These are phyloP conservation scores for Acacia crassicarpa DNA, from an alignment of 306 rosid species.

Conservation along the genomic window DNA sequence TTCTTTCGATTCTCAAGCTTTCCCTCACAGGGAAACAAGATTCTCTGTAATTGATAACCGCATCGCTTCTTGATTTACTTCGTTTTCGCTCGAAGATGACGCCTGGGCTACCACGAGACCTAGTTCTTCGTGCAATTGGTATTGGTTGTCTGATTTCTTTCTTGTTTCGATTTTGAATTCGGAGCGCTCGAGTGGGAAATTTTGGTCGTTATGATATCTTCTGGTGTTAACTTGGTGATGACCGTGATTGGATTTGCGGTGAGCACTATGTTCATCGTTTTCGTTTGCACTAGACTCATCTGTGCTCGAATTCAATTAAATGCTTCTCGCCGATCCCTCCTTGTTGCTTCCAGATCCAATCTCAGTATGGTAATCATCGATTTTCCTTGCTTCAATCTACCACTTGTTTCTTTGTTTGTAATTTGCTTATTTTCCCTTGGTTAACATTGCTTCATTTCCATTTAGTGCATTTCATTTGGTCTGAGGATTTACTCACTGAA, in stretches of 20 bases:
- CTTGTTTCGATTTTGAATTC: conserved; percentile 2
- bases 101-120: neutral
- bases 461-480: conserved; percentile 28
- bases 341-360: conserved; percentile 78
- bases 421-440: neutral
- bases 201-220: conserved; percentile 67
- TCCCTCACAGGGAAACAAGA: neutral
- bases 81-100: neutral
- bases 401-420: neutral
- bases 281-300: conserved; percentile 81
- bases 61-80: neutral
- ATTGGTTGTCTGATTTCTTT: neutral
- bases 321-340: conserved; percentile 78
- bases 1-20: neutral
- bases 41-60: neutral
- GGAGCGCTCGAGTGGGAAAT: conserved; percentile 13
- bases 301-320: conserved; percentile 88
- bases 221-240: conserved; percentile 92
- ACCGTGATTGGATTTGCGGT: conserved; percentile 94
- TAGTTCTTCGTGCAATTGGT: neutral
- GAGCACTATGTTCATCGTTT: conserved; percentile 91
- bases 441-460: conserved; percentile 13
- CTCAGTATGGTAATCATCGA: conserved; percentile 54
- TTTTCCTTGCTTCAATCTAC: neutral
- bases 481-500: conserved; percentile 24